Conservation (phyloP, 2,329 filamentous ascomycete genomes). For the Botrytis pseudocinerea region DNA sequence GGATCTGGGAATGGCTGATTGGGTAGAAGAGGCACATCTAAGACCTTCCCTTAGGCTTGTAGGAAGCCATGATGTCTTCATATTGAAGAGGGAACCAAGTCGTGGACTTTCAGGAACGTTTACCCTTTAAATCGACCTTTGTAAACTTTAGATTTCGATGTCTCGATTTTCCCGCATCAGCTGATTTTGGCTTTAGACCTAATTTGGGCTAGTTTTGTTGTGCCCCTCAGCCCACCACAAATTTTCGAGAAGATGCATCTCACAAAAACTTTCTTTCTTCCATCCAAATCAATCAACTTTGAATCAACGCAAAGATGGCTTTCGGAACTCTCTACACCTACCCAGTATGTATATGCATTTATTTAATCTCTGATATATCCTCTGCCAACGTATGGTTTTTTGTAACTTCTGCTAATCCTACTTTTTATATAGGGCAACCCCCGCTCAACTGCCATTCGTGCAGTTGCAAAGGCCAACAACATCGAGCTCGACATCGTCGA, state of each 20-base stretch:
- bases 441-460: conserved; percentile 84
- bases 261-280: conserved; percentile 22
- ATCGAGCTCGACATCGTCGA: conserved; percentile 86
- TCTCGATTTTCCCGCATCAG: conserved; percentile 23
- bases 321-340: conserved; percentile 98
- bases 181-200: not conserved
- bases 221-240: conserved; percentile 19
- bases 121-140: conserved; percentile 8
- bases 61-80: conserved; percentile 40
- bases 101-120: conserved; percentile 7
- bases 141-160: conserved; percentile 12
- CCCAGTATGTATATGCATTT: conserved; percentile 55
- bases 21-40: conserved; percentile 30
- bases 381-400: not conserved
- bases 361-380: not conserved
- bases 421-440: conserved; percentile 69
- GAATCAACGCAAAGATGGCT: conserved; percentile 60
- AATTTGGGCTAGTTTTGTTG: conserved; percentile 10
- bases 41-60: conserved; percentile 35
- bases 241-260: conserved; percentile 21
- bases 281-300: conserved; percentile 20
- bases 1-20: conserved; percentile 24
- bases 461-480: conserved; percentile 96
- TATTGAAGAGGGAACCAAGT: conserved; percentile 30
- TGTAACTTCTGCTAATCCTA: conserved; percentile 25